Conservation (phyloP, 257 asterid genomes). For the Paraleonurus japonicus region DNA sequence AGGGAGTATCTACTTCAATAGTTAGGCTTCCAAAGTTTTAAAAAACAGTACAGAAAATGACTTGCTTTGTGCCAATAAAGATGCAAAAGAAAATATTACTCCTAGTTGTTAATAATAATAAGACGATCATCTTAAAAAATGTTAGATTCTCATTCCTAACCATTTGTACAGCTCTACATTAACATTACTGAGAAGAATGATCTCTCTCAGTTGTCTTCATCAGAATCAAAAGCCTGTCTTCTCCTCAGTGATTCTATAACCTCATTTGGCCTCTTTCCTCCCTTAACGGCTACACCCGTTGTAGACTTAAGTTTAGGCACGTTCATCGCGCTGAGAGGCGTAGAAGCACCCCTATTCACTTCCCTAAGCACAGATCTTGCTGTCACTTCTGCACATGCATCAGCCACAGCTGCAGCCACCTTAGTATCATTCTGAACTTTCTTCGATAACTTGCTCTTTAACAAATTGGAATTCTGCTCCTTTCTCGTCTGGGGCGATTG, state of each 20-base stretch:
- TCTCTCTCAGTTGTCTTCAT: conserved; percentile 55
- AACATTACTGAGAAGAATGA: background rate
- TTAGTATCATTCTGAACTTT: conserved; percentile 32
- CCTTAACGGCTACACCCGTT: conserved; percentile 18
- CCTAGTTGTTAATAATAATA: too few species aligned
- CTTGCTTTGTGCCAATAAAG: too few species aligned
- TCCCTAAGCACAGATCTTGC: conserved; percentile 79
- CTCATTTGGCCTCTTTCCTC: conserved; percentile 49
- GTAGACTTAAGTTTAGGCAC: conserved; percentile 73
- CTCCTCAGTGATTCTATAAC: conserved; percentile 76
- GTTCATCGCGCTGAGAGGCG: conserved; percentile 75
- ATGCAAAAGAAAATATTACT: too few species aligned
- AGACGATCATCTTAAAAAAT: background rate
- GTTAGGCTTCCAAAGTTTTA: too few species aligned
- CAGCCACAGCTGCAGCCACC: conserved; percentile 79
- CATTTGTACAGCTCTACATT: background rate
- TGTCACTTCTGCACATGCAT: conserved; percentile 61
- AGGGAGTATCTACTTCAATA: too few species aligned
- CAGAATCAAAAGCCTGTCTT: conserved; percentile 68
- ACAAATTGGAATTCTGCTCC: conserved; percentile 18
- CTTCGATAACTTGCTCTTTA: conserved; percentile 29
- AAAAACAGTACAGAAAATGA: too few species aligned
- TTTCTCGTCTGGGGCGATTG: conserved; percentile 39
- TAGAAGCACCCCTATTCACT: conserved; percentile 49
- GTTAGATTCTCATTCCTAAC: background rate